A percentile compares a stretch with the other conserved stretches of the same genome.
Conservation (phyloP, 1,284 basidiomycete genomes). For the Marasmius tenuissimus region DNA sequence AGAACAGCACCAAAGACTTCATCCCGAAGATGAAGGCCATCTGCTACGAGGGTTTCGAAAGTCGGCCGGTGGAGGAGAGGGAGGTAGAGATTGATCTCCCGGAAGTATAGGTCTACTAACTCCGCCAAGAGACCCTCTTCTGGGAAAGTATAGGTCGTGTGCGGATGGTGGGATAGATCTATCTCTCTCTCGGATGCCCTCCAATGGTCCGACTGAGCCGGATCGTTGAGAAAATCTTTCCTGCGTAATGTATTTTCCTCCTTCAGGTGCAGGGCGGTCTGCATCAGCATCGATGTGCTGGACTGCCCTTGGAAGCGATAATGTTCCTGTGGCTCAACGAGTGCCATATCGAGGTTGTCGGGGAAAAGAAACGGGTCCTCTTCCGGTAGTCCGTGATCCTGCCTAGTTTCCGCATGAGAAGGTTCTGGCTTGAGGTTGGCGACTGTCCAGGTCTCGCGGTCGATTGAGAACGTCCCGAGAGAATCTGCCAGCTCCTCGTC, state of each 20-base stretch:
- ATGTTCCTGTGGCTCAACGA: slow-evolving; percentile 30
- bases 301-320: slow-evolving; percentile 73
- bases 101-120: slow-evolving; percentile 5
- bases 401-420: not conserved
- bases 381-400: slow-evolving; percentile 30
- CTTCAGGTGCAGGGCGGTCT: slow-evolving; percentile 66
- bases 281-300: slow-evolving; percentile 65
- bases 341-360: slow-evolving; percentile 35
- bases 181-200: slow-evolving; percentile 20
- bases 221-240: slow-evolving; percentile 16
- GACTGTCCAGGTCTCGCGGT: slow-evolving; percentile 17
- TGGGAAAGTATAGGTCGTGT: slow-evolving; percentile 46
- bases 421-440: slow-evolving; percentile 25
- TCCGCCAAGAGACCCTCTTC: slow-evolving; percentile 38
- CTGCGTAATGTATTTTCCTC: slow-evolving; percentile 47
- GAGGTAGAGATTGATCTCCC: not conserved
- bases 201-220: slow-evolving; percentile 22
- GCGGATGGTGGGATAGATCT: slow-evolving; percentile 30
- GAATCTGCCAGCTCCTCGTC: not conserved
- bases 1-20: slow-evolving; percentile 4
- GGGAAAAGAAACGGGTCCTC: slow-evolving; percentile 33
- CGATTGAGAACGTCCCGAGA: not conserved
- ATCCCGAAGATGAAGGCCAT: not conserved
- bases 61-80: slow-evolving; percentile 6
- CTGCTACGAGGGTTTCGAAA: not conserved